Percentiles rank a stretch among this genome's conserved stretches.
These are phyloP conservation scores for Mortierella hygrophila DNA, from an alignment of 192 early-diverging fungal genomes.

Conservation along the genomic window DNA sequence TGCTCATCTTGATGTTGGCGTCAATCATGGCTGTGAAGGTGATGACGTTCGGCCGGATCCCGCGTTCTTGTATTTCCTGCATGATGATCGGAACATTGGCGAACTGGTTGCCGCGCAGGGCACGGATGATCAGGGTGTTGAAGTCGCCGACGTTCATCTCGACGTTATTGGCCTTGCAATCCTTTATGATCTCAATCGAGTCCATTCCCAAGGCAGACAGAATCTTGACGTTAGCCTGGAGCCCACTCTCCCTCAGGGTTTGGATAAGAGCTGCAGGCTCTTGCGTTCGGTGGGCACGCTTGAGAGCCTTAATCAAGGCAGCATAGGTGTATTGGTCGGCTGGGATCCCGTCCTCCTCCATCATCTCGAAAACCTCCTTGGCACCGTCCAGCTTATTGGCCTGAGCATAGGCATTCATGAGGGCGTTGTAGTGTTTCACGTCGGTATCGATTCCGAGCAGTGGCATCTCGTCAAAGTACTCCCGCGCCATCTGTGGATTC, in stretches of 20 bases:
- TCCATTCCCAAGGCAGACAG: constrained; percentile 12
- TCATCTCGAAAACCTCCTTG: constrained; percentile 13
- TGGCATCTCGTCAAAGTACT: constrained; percentile 55
- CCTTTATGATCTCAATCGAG: constrained; percentile 9
- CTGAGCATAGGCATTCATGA: constrained; percentile 35
- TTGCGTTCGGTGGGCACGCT: neutral
- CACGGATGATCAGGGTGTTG: constrained; percentile 20
- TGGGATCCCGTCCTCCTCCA: constrained; percentile 27
- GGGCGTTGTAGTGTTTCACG: constrained; percentile 40
- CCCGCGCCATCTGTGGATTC: constrained; percentile 11
- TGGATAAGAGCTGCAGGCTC: neutral
- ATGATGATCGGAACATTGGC: constrained; percentile 5
- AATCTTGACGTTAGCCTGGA: constrained; percentile 27
- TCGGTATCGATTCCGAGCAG: constrained; percentile 14
- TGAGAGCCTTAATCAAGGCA: constrained; percentile 17
- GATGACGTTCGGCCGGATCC: constrained; percentile 23
- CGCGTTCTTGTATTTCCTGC: constrained; percentile 15
- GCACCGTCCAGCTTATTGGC: constrained; percentile 24
- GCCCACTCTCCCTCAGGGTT: neutral
- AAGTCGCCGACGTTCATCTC: constrained; percentile 15
- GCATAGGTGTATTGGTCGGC: constrained; percentile 38
- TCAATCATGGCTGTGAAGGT: constrained; percentile 46
- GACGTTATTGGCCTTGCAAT: constrained; percentile 9
- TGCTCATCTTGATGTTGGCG: constrained; percentile 49
- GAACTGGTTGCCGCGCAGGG: constrained; percentile 33